Evolutionary conservation across 257 asterid genomes (phyloP).

Genomic region (Rauvolfia tetraphylla): DNA sequence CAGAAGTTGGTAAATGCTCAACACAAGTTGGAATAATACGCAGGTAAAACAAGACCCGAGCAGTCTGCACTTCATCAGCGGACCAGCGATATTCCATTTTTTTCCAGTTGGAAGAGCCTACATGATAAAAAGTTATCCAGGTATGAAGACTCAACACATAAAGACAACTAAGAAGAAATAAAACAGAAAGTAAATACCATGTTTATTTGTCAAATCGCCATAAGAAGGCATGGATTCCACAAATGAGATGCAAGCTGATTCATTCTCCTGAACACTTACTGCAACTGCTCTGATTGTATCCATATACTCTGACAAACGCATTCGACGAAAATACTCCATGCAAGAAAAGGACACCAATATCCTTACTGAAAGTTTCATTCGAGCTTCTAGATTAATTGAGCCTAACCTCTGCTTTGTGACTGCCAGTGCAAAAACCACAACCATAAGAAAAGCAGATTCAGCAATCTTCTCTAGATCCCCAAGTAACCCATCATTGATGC

Average conservation of each 20-base stretch:
- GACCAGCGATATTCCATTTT: constrained; percentile 56
- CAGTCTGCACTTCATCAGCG: constrained; percentile 84
- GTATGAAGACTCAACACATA: constrained; percentile 13
- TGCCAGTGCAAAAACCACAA: constrained; percentile 77
- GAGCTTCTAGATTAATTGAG: constrained; percentile 38
- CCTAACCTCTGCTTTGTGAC: constrained; percentile 69
- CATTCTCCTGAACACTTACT: constrained; percentile 75
- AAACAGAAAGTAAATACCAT: constrained; percentile 40
- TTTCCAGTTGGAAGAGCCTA: constrained; percentile 41
- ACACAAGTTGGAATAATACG: constrained; percentile 80
- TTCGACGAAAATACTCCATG: constrained; percentile 90
- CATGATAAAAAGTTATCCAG: constrained; percentile 19
- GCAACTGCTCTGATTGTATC: constrained; percentile 86
- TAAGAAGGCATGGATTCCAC: constrained; percentile 84
- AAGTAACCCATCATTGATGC: constrained; percentile 38
- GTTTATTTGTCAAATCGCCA: constrained; percentile 49
- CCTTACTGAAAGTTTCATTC: constrained; percentile 52
- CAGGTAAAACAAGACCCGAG: constrained; percentile 79
- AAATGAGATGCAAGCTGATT: constrained; percentile 64
- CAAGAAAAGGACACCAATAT: constrained; percentile 83
- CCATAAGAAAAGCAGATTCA: constrained; percentile 93
- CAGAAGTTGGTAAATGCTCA: constrained; percentile 58
- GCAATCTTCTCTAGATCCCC: constrained; percentile 74
- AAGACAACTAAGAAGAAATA: constrained; percentile 15
- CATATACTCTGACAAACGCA: constrained; percentile 89